Evolutionary conservation across 2,329 filamentous ascomycete species (phyloP).

Genomic region (Monosporascus ibericus): DNA sequence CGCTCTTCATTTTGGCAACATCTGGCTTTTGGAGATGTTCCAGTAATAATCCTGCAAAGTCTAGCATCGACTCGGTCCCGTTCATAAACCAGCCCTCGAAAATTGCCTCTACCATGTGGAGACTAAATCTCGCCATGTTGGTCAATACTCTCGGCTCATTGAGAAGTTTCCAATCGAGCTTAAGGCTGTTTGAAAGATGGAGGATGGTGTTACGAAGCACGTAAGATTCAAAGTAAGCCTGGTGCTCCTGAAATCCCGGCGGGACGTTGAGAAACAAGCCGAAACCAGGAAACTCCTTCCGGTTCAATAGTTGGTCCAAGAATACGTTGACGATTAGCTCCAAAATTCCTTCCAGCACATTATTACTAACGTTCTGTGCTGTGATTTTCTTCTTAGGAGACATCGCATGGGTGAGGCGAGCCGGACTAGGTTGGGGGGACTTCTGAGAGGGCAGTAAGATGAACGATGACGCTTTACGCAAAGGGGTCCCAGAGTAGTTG

Average conservation of each 20-base stretch:
- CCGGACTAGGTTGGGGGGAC: slow-evolving; percentile 51
- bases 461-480: slow-evolving; percentile 84
- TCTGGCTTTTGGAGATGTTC: slow-evolving; percentile 88
- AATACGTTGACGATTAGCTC: slow-evolving; percentile 77
- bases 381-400: slow-evolving; percentile 49
- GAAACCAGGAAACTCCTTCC: slow-evolving; percentile 88
- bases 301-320: slow-evolving; percentile 73
- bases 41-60: slow-evolving; percentile 77
- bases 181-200: slow-evolving; percentile 63
- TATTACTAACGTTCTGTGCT: slow-evolving; percentile 53
- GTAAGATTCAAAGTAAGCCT: slow-evolving; percentile 92
- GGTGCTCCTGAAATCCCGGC: slow-evolving; percentile 88
- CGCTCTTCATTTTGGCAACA: slow-evolving; percentile 72
- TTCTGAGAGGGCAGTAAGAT: slow-evolving; percentile 74
- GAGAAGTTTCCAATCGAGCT: slow-evolving; percentile 64
- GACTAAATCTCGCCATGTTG: slow-evolving; percentile 75
- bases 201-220: slow-evolving; percentile 70
- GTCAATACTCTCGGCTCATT: slow-evolving; percentile 78
- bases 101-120: slow-evolving; percentile 80
- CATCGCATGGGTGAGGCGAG: slow-evolving; percentile 58
- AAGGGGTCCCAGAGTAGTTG: slow-evolving; percentile 48
- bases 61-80: slow-evolving; percentile 74
- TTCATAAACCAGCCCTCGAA: slow-evolving; percentile 97
- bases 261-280: slow-evolving; percentile 82
- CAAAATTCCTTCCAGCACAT: slow-evolving; percentile 68